Evolutionary conservation across 108 stramenopile species (phyloP).

Genomic region (Seminavis robusta): DNA sequence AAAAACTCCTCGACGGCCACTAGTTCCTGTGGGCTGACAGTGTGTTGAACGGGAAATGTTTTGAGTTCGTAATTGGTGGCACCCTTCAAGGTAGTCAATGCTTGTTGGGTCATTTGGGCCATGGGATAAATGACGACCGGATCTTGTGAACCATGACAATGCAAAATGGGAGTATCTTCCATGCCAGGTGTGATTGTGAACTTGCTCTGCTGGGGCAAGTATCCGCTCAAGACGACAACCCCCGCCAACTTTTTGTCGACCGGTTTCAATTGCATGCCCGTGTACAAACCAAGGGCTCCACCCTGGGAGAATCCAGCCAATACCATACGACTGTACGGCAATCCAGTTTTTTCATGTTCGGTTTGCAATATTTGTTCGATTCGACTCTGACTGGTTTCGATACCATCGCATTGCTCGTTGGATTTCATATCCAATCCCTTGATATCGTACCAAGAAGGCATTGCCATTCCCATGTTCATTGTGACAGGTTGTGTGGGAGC

Average conservation of each 20-base stretch:
- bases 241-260: conserved; percentile 71
- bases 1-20: conserved; percentile 64
- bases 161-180: conserved; percentile 71
- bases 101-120: conserved; percentile 68
- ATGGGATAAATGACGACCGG: conserved; percentile 68
- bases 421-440: conserved; percentile 79
- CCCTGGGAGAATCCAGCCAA: conserved; percentile 94
- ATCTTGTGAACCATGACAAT: conserved; percentile 88
- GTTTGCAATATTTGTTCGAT: conserved; percentile 51
- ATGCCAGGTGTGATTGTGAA: conserved; percentile 58
- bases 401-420: conserved; percentile 85
- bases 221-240: conserved; percentile 83
- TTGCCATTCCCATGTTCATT: conserved; percentile 88
- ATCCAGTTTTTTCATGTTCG: conserved; percentile 63
- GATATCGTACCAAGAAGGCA: conserved; percentile 94
- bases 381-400: conserved; percentile 52
- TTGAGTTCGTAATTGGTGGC: conserved; percentile 69
- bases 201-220: conserved; percentile 68
- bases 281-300: conserved; percentile 82
- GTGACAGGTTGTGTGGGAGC: conserved; percentile 90
- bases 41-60: conserved; percentile 76
- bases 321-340: conserved; percentile 87
- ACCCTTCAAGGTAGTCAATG: conserved; percentile 51
- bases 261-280: conserved; percentile 75
- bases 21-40: conserved; percentile 73